phyloP scores from a whole-genome alignment of 2,329 filamentous ascomycete species.

The Botrytis porri region DNA sequence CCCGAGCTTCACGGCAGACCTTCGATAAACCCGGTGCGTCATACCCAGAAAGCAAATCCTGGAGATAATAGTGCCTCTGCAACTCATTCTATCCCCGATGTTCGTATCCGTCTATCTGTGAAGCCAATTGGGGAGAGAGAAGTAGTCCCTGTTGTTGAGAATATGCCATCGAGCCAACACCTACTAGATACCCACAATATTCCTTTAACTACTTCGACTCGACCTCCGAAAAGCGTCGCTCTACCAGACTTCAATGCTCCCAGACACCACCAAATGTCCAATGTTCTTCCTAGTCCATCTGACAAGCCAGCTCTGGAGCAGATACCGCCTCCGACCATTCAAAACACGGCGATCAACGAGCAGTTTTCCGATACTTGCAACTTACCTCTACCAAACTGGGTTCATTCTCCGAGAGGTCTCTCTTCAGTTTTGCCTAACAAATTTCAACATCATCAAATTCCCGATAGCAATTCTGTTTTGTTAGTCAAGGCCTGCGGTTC shows the following conservation, averaged over 20 bases:
- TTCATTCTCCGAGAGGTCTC: neutral
- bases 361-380: neutral
- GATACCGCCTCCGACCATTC: neutral
- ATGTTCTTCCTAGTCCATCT: neutral
- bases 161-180: neutral
- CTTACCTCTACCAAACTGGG: no score
- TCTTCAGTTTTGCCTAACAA: neutral
- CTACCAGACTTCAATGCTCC: neutral
- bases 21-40: neutral
- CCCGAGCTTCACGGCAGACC: neutral
- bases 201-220: neutral
- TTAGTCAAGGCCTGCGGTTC: neutral
- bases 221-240: neutral
- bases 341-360: neutral
- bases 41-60: neutral
- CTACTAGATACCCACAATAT: neutral
- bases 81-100: neutral
- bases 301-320: neutral
- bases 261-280: neutral
- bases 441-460: neutral
- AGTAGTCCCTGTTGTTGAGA: neutral
- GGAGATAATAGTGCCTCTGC: neutral
- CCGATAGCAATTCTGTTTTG: neutral
- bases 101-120: no score
- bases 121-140: neutral